Evolutionary conservation across 495 filamentous ascomycete species (phyloP).

Genomic region (Talaromyces liani): DNA sequence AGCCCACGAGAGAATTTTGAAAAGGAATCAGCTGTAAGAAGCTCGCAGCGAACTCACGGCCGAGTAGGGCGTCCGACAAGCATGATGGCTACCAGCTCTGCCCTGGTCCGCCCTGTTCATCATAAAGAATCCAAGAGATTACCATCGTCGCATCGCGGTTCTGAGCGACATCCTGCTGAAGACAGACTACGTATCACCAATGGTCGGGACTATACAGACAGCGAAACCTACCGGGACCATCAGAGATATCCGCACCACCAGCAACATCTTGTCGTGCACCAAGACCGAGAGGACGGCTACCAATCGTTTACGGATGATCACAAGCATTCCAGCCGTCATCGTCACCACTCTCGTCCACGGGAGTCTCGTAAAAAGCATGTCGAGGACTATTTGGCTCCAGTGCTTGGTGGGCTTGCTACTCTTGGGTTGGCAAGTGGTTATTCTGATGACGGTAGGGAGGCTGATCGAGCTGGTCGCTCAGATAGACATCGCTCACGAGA

Average conservation of each 20-base stretch:
- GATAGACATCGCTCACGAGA: conserved; percentile 1
- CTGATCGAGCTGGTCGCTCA: conserved; percentile 17
- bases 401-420: conserved; percentile 31
- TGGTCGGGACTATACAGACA: conserved; percentile 18
- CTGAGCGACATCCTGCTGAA: conserved; percentile 49
- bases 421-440: conserved; percentile 32
- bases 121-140: conserved; percentile 42
- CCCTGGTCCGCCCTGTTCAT: conserved; percentile 31
- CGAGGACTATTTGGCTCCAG: conserved; percentile 13
- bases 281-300: conserved; percentile 34
- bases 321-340: conserved; percentile 20
- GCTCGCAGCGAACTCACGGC: conserved; percentile 41
- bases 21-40: conserved; percentile 50
- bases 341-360: conserved; percentile 18
- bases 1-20: conserved; percentile 61
- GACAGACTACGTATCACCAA: conserved; percentile 24
- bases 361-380: conserved; percentile 15
- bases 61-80: conserved; percentile 53
- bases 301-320: conserved; percentile 22
- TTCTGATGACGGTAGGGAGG: conserved; percentile 26
- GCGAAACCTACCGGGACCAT: conserved; percentile 19
- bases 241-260: conserved; percentile 26
- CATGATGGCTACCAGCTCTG: conserved; percentile 51
- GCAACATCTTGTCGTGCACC: conserved; percentile 29
- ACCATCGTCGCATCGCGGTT: conserved; percentile 53